Conservation (phyloP, 169 alveolate genomes). For the Plasmodium falciparum region DNA sequence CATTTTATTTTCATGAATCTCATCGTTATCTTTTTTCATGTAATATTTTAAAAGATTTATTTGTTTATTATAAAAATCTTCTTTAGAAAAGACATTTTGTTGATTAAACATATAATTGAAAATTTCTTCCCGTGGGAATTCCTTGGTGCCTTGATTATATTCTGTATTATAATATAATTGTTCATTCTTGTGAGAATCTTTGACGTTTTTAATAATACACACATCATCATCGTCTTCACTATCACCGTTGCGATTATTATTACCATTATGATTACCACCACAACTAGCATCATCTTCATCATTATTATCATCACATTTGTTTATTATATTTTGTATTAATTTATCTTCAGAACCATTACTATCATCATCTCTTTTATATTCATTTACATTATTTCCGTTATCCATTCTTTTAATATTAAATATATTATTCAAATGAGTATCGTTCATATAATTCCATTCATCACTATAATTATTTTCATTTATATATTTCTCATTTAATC, state of each 20-base stretch:
- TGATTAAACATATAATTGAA: conserved; percentile 20
- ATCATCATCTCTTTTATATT: too few relatives aligned
- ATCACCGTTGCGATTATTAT: not conserved
- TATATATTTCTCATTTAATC: too few relatives aligned
- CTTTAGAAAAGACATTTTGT: conserved; percentile 10
- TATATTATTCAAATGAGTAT: too few relatives aligned
- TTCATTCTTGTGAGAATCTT: not conserved
- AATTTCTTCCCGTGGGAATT: conserved; percentile 9
- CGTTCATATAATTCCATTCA: too few relatives aligned
- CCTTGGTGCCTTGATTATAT: not conserved
- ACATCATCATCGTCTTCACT: not conserved
- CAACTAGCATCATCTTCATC: not conserved
- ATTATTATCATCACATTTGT: not conserved
- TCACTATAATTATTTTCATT: too few relatives aligned
- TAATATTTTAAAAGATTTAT: conserved; percentile 15
- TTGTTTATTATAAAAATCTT: conserved; percentile 21
- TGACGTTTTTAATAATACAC: not conserved
- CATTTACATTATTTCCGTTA: too few relatives aligned
- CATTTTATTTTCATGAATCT: not conserved
- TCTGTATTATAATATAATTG: conserved; percentile 1
- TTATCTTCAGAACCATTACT: too few relatives aligned
- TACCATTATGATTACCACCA: not conserved
- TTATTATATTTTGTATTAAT: too few relatives aligned
- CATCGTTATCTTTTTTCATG: not conserved
- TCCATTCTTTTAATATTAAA: too few relatives aligned